phyloP scores from a whole-genome alignment of 2,329 filamentous ascomycete genomes.

The Colletotrichum liaoningense region DNA sequence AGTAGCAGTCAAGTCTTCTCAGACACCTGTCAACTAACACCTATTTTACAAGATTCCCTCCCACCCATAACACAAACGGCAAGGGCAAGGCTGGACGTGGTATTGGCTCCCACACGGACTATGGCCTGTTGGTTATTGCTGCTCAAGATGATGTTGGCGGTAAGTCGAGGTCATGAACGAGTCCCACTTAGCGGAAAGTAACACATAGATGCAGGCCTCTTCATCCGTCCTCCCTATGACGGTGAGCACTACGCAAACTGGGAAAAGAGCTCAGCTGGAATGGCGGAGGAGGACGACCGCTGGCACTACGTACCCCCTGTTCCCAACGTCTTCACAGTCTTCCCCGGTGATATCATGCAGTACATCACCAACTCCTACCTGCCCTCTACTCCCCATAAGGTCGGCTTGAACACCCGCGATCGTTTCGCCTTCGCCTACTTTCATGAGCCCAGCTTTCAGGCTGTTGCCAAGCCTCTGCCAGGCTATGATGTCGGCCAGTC shows the following conservation, averaged over 20 bases:
- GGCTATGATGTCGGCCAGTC: slow-evolving; percentile 48
- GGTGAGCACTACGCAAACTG: slow-evolving; percentile 58
- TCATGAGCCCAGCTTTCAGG: slow-evolving; percentile 61
- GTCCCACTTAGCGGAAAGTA: neutral
- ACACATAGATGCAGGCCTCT: slow-evolving; percentile 47
- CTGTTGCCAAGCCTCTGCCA: slow-evolving; percentile 55
- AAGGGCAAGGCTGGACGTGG: slow-evolving; percentile 61
- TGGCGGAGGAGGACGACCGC: slow-evolving; percentile 55
- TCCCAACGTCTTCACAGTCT: slow-evolving; percentile 58
- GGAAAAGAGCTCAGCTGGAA: slow-evolving; percentile 55
- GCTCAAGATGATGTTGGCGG: slow-evolving; percentile 62
- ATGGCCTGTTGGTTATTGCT: slow-evolving; percentile 62
- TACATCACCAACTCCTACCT: slow-evolving; percentile 59
- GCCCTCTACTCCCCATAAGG: slow-evolving; percentile 61
- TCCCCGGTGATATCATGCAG: slow-evolving; percentile 65
- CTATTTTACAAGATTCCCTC: slow-evolving; percentile 43
- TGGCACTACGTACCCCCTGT: slow-evolving; percentile 62
- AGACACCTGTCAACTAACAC: neutral
- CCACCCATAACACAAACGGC: slow-evolving; percentile 52
- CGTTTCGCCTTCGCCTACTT: slow-evolving; percentile 63
- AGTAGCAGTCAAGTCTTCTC: neutral
- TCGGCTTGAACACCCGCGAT: slow-evolving; percentile 59
- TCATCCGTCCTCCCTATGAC: slow-evolving; percentile 55
- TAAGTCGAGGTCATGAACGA: slow-evolving; percentile 27
- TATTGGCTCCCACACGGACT: slow-evolving; percentile 64